These are phyloP conservation scores for Pascua sp. DNA, from an alignment of 1,284 basidiomycete genomes.

Conservation along the genomic window DNA sequence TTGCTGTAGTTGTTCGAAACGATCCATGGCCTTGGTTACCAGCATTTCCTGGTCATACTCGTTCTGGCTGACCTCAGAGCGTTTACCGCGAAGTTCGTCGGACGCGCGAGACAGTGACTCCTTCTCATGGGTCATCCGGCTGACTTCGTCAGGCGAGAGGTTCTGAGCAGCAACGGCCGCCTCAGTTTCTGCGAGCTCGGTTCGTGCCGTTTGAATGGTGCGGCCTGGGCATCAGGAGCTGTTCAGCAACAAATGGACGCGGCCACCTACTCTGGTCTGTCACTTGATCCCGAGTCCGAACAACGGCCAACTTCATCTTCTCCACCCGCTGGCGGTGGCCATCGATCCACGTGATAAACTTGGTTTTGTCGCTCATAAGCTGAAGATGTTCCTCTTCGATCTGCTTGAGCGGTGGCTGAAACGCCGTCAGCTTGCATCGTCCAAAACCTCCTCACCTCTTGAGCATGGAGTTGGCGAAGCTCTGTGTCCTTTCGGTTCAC, in stretches of 20 bases:
- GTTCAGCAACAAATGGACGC: too few species aligned
- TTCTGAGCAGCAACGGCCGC: conserved; percentile 75
- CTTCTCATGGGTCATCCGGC: conserved; percentile 79
- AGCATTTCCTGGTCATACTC: conserved; percentile 72
- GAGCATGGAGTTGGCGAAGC: conserved; percentile 36
- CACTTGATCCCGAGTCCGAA: too few species aligned
- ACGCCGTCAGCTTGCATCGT: neutral
- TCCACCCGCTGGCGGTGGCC: conserved; percentile 41
- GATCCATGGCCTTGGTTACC: conserved; percentile 68
- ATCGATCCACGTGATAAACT: conserved; percentile 45
- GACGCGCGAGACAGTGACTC: conserved; percentile 65
- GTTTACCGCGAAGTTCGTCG: conserved; percentile 70
- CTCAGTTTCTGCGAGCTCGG: conserved; percentile 61
- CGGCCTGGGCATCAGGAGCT: too few species aligned
- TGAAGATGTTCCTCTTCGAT: conserved; percentile 44
- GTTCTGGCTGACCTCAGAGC: conserved; percentile 64
- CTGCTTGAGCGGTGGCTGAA: conserved; percentile 38
- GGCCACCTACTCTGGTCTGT: too few species aligned
- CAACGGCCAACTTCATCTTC: conserved; percentile 26
- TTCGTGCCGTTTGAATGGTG: conserved; percentile 3
- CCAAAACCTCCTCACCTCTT: conserved; percentile 34
- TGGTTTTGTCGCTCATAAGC: conserved; percentile 44
- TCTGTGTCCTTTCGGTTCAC: conserved; percentile 29
- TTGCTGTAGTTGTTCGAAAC: conserved; percentile 72
- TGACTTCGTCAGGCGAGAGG: conserved; percentile 76